Base-by-base conservation (phyloP, 2,329 filamentous ascomycete genomes). In the Aureobasidium zeae region DNA sequence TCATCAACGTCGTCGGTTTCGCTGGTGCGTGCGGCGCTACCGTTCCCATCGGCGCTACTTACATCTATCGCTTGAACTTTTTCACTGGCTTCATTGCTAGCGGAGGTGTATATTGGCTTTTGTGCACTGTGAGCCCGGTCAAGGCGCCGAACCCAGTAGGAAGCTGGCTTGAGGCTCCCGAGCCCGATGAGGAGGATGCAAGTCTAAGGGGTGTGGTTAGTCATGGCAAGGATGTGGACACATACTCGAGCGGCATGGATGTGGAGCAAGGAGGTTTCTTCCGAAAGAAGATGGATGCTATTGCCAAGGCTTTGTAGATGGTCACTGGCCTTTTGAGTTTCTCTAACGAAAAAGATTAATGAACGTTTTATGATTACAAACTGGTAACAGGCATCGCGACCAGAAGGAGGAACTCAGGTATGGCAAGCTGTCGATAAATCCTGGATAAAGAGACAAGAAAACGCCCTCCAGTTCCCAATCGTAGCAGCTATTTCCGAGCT, bases 1-100 rank as follows among this genome's bases (percentile, higher is more conserved):
- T 91, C 4, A 81, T 94, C 69, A 94, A 94, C 54, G 83, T 95
- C 3, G 86, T 94, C 4, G 88, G 88, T 0, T 95, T 95, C 52
- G 86, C 79, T 1, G 87, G 86, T 2, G 86, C 83, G 0, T 74
- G 94, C 19, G 86, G 86, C 1, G 63, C 60, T 15, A 57, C 65
- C 0, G 86, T 94, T 0, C 88, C 89, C 0, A 68, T 76, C 5
- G 87, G 82, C 1, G 88, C 89, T 0, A 77, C 74, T 1, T 93
- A 93, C 57, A 77, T 95, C 48, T 95, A 94, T 69, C 84, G 87
- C 52, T 57, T 95, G 54, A 94, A 94, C 63, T 95, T 88, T 68
- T 93, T 95, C 60, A 74, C 75, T 31, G 88, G 88, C 0, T 88
- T 94, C 58, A 69, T 86, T 34, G 74, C 93, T 9, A 75, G 85